Percentiles rank a stretch among this genome's conserved stretches.
Conservation (phyloP, 306 rosid species). For the Quercus glauca region DNA sequence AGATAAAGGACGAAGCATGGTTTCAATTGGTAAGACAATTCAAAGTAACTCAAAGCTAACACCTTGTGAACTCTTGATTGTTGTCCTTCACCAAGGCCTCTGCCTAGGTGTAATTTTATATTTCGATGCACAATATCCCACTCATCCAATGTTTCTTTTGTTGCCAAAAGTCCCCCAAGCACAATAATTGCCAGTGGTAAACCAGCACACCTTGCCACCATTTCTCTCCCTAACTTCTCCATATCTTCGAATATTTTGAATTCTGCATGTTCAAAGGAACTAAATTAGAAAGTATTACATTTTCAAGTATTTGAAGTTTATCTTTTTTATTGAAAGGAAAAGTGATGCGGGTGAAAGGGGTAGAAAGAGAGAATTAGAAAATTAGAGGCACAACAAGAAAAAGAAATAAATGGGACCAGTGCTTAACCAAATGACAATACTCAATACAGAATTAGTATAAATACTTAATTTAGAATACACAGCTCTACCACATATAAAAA, state of each 20-base stretch:
- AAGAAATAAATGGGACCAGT: too few species aligned
- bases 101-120: conserved; percentile 26
- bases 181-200: conserved; percentile 51
- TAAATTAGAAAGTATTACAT: background rate
- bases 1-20: too few species aligned
- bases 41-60: too few species aligned
- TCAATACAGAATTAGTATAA: too few species aligned
- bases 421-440: too few species aligned
- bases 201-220: conserved; percentile 49
- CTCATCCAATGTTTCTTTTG: conserved; percentile 30
- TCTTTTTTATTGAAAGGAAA: background rate
- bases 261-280: conserved; percentile 11
- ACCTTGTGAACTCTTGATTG: too few species aligned
- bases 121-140: conserved; percentile 35
- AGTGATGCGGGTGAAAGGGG: too few species aligned
- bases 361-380: too few species aligned
- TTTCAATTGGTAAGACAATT: too few species aligned
- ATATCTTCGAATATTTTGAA: conserved; percentile 8
- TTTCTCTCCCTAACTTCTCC: conserved; percentile 41
- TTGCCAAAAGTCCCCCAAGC: conserved; percentile 52
- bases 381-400: too few species aligned
- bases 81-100: conserved; percentile 1
- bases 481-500: too few species aligned
- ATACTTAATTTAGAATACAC: too few species aligned
- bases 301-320: background rate